Evolutionary conservation across 179 eudicot genomes (phyloP).

Genomic region (Vitellaria paradoxa): DNA sequence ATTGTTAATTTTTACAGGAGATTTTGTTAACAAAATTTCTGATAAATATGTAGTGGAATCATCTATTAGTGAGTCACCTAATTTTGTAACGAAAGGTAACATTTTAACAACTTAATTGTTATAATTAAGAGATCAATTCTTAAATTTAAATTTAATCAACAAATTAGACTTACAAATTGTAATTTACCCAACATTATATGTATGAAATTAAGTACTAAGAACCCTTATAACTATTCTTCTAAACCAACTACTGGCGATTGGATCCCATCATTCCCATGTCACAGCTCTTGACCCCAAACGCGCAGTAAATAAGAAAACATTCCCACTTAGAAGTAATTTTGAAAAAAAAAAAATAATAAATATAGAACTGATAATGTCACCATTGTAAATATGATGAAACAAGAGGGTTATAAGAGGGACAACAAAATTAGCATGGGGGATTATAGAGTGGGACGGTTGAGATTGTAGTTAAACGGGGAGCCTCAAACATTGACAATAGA

Average conservation of each 20-base stretch:
- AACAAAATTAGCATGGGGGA: conserved; percentile 13
- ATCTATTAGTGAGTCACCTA: too few species aligned
- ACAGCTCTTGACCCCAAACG: background rate
- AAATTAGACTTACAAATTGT: too few species aligned
- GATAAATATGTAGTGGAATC: too few species aligned
- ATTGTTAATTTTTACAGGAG: too few species aligned
- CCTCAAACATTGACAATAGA: conserved; percentile 45
- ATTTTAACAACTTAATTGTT: too few species aligned
- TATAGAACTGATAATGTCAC: background rate
- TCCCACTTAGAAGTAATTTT: background rate
- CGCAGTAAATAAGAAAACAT: background rate
- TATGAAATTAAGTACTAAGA: too few species aligned
- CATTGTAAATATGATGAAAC: background rate
- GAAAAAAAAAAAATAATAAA: background rate
- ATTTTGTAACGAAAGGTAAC: too few species aligned
- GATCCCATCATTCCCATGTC: conserved; percentile 16
- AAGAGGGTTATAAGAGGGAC: conserved; percentile 17
- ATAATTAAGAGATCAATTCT: too few species aligned
- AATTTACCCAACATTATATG: too few species aligned
- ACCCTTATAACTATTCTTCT: too few species aligned
- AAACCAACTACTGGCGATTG: background rate
- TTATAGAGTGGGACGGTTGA: conserved; percentile 33
- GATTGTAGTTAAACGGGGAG: conserved; percentile 26
- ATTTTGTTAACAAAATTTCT: too few species aligned
- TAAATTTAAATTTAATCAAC: too few species aligned